Percentiles rank a stretch among this genome's conserved stretches.
These are phyloP conservation scores for Fusarium longipes DNA, from an alignment of 2,329 filamentous ascomycete species.

Conservation along the genomic window DNA sequence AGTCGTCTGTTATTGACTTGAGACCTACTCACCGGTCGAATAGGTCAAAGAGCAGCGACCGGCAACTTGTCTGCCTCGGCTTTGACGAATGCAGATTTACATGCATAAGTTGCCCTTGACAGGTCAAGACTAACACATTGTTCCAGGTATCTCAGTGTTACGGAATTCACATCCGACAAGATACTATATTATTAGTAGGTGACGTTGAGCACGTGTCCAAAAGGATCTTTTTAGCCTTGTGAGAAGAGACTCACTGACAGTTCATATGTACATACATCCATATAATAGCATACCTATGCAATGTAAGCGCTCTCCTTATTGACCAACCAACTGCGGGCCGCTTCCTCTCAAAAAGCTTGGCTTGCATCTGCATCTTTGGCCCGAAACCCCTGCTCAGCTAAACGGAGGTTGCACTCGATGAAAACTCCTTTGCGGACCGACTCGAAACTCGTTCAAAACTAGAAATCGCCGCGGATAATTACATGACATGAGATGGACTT, in stretches of 20 bases:
- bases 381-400: slow-evolving; percentile 5
- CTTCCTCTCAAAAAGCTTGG: slow-evolving; percentile 29
- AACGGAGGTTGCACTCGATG: slow-evolving; percentile 19
- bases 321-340: slow-evolving; percentile 27
- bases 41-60: slow-evolving; percentile 1
- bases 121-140: not conserved
- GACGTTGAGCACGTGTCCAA: slow-evolving; percentile 41
- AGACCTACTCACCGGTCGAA: slow-evolving; percentile 2
- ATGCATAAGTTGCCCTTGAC: not conserved
- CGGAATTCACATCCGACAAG: slow-evolving; percentile 6
- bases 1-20: not conserved
- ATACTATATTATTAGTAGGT: slow-evolving; percentile 4
- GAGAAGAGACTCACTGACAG: not conserved
- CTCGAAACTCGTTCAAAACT: slow-evolving; percentile 15
- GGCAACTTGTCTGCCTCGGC: slow-evolving; percentile 3
- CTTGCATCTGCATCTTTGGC: slow-evolving; percentile 13
- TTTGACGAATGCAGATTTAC: slow-evolving; percentile 14
- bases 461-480: slow-evolving; percentile 23
- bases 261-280: not conserved
- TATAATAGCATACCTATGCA: not conserved
- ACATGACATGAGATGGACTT: slow-evolving; percentile 3
- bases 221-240: not conserved
- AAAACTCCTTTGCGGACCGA: slow-evolving; percentile 21
- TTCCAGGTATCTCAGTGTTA: not conserved
- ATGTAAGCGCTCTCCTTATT: slow-evolving; percentile 31